Evolutionary conservation across 2,329 filamentous ascomycete species (phyloP), one percentile per base, ranked within the genome.

Genomic region (Colletotrichum sp.): DNA sequence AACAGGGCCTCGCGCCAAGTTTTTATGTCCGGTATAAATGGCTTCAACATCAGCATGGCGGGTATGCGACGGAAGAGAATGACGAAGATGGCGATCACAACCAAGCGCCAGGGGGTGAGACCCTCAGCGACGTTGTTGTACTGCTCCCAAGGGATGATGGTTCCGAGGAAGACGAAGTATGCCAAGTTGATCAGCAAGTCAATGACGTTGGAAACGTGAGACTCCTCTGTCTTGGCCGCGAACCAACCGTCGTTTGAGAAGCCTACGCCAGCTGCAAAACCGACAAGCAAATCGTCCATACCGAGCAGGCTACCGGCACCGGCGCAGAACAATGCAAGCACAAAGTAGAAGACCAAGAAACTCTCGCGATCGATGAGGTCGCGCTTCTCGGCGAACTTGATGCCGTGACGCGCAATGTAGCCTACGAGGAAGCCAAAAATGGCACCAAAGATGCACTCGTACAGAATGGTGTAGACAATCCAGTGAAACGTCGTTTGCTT

Each of bases 241-340:
- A 99, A 99, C 97, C 97, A 99, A 79, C 97, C 97, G 82, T 99
- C 97, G 84, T 99, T 99, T 80, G 96, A 98, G 88, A 99, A 99
- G 71, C 97, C 97, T n/a, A 99, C 97, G 74, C 97, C 97, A 71
- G 95, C 95, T 16, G 96, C 93, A 81, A 99, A 99, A 52, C 97
- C 97, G 52, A 99, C 95, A 5, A 99, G 91, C 67, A 99, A 87
- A 84, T 99, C 97, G 84, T 99, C 97, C 81, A 98, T 90, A 66
- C 97, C 97, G 60, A 99, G 88, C 75, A 98, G 91, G 84, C 95
- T 96, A 34, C 97, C 97, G 0, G 96, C 96, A 21, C 97, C 97
- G 75, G 97, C 97, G 82, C 96, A 98, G 86, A 98, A 99, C 26
- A 99, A 91, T 2, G 97, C 96, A 71, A 99, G 89, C 63, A 98